Conservation (phyloP, 345 rosid genomes). For the Bruguiera gymnorhiza region DNA sequence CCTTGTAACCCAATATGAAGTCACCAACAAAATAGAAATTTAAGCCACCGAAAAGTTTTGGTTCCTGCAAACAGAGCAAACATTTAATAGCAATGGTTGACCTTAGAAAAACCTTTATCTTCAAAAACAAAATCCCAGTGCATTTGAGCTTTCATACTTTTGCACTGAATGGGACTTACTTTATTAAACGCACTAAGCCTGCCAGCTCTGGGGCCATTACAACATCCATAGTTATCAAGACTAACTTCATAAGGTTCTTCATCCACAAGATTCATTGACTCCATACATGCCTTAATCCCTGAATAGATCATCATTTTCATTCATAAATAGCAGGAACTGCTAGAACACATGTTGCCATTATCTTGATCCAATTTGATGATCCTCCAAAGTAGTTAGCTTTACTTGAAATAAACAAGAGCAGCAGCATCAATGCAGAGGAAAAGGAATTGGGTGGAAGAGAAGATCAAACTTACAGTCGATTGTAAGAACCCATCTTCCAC, state of each 20-base stretch:
- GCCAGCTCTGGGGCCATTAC: conserved; percentile 66
- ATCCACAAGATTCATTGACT: conserved; percentile 39
- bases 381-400: background rate
- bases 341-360: background rate
- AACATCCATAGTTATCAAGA: conserved; percentile 67
- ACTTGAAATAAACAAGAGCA: background rate
- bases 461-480: conserved; percentile 55
- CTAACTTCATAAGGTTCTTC: conserved; percentile 76
- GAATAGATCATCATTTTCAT: conserved; percentile 10
- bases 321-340: background rate
- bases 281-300: conserved; percentile 87
- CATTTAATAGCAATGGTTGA: background rate
- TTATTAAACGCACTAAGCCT: conserved; percentile 54
- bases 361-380: background rate
- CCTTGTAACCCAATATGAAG: conserved; percentile 51
- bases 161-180: conserved; percentile 34
- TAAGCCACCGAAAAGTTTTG: conserved; percentile 66
- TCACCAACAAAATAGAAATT: conserved; percentile 59
- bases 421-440: background rate
- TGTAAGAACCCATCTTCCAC: conserved; percentile 77
- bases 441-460: background rate
- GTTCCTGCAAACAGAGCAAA: conserved; percentile 37
- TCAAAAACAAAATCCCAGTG: background rate
- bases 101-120: background rate
- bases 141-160: background rate